Evolutionary conservation across 495 filamentous ascomycete genomes (phyloP), one percentile per base, ranked within the genome.

Genomic region (Zalerion maritima): DNA sequence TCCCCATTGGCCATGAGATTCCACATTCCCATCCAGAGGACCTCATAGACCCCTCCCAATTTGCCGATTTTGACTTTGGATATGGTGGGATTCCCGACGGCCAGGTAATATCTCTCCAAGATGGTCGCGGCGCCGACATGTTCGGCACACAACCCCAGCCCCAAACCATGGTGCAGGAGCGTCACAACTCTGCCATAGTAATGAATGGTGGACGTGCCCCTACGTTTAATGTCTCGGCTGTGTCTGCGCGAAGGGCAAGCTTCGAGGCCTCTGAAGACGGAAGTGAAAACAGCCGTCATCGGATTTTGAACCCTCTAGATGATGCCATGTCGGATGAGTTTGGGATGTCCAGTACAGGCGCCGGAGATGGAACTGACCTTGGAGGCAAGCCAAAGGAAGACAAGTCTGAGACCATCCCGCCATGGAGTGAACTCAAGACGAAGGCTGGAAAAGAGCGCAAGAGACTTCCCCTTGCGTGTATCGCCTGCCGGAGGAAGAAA

Each of bases 391-490:
- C 50, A 4, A 71, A 62, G 24, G 70, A 62, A 22, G 71, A 74
- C 29, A 71, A 71, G 42, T 58, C 66, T 14, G 70, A 68, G 29
- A 52, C 57, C 4, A 52, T 60, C 8, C 82, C 85, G 5, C 54
- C 79, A n/a, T 97, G 89, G 89, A 89, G 69, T 47, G 87, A 94
- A 47, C 67, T 93, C 45, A 94, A 94, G 55, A 97, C 89, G 5
- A 97, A 97, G 57, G 89, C 89, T 10, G 89, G 89, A 0, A 97
- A 97, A 52, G 86, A 94, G 48, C 71, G 89, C 31, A 94, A 94
- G 52, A 72, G 89, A 14, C 53, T 97, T 24, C 89, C 89, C 13
- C 58, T 97, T 41, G 89, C 89, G 15, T 97, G 89, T 49, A 94
- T 97, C 43, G 87, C 86, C 6, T 97, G 89, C 46, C 71, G 89